phyloP scores from a whole-genome alignment of 345 rosid species.

The Hypericum androsaemum region DNA sequence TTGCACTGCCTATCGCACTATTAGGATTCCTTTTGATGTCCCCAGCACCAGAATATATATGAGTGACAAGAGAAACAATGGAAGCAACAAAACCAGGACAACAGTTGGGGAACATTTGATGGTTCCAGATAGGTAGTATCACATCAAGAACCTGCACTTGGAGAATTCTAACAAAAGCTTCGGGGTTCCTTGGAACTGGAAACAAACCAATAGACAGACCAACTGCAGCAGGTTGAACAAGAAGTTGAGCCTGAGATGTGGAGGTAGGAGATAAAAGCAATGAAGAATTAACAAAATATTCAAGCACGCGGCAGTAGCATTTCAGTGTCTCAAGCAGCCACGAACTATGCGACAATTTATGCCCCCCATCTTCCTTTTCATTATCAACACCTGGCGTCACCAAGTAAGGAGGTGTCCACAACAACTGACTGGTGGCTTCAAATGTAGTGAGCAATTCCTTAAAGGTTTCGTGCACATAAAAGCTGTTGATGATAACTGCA shows the following conservation, averaged over 20 bases:
- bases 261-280: constrained; percentile 58
- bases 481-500: constrained; percentile 79
- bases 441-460: constrained; percentile 85
- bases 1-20: constrained; percentile 55
- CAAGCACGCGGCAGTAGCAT: constrained; percentile 65
- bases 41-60: constrained; percentile 78
- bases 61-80: constrained; percentile 64
- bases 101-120: constrained; percentile 69
- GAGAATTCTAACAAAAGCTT: constrained; percentile 67
- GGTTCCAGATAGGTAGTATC: constrained; percentile 81
- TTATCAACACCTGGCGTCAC: constrained; percentile 43
- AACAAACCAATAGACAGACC: constrained; percentile 86
- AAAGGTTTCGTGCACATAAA: constrained; percentile 86
- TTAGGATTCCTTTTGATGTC: constrained; percentile 67
- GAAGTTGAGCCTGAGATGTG: constrained; percentile 76
- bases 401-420: constrained; percentile 65
- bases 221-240: constrained; percentile 77
- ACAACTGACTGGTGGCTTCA: constrained; percentile 87
- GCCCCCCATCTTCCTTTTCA: constrained; percentile 62
- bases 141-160: constrained; percentile 91
- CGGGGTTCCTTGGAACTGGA: constrained; percentile 92
- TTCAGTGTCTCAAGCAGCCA: constrained; percentile 86
- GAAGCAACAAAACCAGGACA: constrained; percentile 66
- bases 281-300: constrained; percentile 76
- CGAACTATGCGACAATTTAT: constrained; percentile 43